Percentiles rank a stretch among this genome's conserved stretches.
Conservation (phyloP, 108 stramenopile species). For the Stephanodiscus triporus region DNA sequence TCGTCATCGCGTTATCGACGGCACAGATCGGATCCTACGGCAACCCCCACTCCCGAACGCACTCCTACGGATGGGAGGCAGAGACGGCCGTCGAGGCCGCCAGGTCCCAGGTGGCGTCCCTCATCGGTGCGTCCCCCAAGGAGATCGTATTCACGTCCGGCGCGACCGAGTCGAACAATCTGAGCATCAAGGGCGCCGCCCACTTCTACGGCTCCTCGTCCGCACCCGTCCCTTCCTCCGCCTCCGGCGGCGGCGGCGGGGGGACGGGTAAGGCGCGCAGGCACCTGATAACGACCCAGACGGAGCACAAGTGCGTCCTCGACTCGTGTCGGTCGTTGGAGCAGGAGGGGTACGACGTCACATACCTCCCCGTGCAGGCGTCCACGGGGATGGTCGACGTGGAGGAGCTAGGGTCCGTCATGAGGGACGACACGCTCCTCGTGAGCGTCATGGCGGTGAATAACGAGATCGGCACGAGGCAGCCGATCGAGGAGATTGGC, state of each 20-base stretch:
- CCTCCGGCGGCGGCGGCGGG: slow-evolving; percentile 48
- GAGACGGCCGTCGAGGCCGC: slow-evolving; percentile 92
- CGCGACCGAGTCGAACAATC: slow-evolving; percentile 98
- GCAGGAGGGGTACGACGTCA: slow-evolving; percentile 97
- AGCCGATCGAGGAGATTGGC: slow-evolving; percentile 96
- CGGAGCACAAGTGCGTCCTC: slow-evolving; percentile 99
- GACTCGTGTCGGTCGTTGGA: slow-evolving; percentile 96
- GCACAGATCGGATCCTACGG: slow-evolving; percentile 88
- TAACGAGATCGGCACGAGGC: slow-evolving; percentile 99
- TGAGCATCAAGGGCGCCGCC: slow-evolving; percentile 97
- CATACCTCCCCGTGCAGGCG: slow-evolving; percentile 91
- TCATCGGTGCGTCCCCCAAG: slow-evolving; percentile 91
- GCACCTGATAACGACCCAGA: slow-evolving; percentile 99
- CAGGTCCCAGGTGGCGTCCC: slow-evolving; percentile 85
- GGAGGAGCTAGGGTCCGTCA: slow-evolving; percentile 81
- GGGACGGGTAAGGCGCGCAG: slow-evolving; percentile 31
- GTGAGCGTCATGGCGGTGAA: slow-evolving; percentile 99
- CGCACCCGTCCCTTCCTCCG: too few species aligned
- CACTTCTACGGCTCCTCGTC: slow-evolving; percentile 74
- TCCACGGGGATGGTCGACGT: slow-evolving; percentile 93
- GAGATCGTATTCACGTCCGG: slow-evolving; percentile 99
- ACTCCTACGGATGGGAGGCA: slow-evolving; percentile 97
- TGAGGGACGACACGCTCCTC: slow-evolving; percentile 94
- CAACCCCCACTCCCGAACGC: slow-evolving; percentile 98
- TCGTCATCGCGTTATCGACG: too few species aligned